Percentiles rank a stretch among this genome's conserved stretches.
These are phyloP conservation scores for Pisolithus orientalis DNA, from an alignment of 768 basidiomycete species.

Conservation along the genomic window DNA sequence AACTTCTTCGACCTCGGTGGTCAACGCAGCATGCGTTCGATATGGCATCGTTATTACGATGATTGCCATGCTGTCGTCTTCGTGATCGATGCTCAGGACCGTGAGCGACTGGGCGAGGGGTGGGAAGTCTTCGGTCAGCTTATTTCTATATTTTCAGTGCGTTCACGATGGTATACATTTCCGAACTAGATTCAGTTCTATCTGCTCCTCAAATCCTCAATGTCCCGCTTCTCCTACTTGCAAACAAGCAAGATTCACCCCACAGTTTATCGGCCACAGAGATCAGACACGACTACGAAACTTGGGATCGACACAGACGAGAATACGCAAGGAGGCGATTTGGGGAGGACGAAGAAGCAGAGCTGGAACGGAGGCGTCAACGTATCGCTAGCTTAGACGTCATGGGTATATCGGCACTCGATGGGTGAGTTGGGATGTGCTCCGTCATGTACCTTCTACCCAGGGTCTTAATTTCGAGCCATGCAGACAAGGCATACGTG, in stretches of 20 bases:
- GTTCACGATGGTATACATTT: slow-evolving; percentile 8
- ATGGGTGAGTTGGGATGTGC: slow-evolving; percentile 56
- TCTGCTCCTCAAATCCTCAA: slow-evolving; percentile 86
- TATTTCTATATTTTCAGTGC: neutral
- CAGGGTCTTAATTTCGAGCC: neutral
- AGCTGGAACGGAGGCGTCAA: slow-evolving; percentile 39
- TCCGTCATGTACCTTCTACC: no score
- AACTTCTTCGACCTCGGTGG: slow-evolving; percentile 98
- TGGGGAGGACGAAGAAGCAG: slow-evolving; percentile 41
- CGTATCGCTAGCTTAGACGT: slow-evolving; percentile 77
- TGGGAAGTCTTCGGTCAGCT: slow-evolving; percentile 95
- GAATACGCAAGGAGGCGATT: slow-evolving; percentile 57
- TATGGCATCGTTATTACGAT: slow-evolving; percentile 93
- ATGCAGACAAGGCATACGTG: slow-evolving; percentile 76
- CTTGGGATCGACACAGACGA: slow-evolving; percentile 73
- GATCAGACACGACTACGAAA: slow-evolving; percentile 84
- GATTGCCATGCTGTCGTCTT: slow-evolving; percentile 97
- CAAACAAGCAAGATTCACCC: slow-evolving; percentile 92
- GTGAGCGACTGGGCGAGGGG: slow-evolving; percentile 83
- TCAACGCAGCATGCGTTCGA: slow-evolving; percentile 86
- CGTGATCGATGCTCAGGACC: slow-evolving; percentile 89
- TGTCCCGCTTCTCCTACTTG: slow-evolving; percentile 84
- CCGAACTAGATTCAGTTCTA: slow-evolving; percentile 67
- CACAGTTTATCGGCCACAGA: slow-evolving; percentile 80
- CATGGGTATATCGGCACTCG: slow-evolving; percentile 84